Evolutionary conservation across 2,329 filamentous ascomycete genomes (phyloP).

Genomic region (Pyricularia sp.): DNA sequence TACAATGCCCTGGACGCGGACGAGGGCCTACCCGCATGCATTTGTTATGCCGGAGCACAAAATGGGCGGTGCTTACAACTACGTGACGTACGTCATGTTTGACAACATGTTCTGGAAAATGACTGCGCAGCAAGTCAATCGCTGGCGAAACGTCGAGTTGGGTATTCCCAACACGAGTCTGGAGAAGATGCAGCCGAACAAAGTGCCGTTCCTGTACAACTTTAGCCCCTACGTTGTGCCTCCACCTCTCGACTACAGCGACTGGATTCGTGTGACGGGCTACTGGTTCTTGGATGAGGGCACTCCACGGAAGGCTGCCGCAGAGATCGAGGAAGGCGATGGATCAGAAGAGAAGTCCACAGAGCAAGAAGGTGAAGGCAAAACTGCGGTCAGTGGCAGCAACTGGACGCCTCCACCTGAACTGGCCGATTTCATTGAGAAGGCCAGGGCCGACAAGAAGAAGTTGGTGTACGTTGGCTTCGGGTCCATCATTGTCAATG

Average conservation of each 20-base stretch:
- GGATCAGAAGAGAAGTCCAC: background rate
- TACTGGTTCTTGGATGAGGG: constrained; percentile 94
- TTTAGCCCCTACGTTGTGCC: constrained; percentile 92
- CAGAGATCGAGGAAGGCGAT: background rate
- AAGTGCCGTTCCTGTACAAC: constrained; percentile 97
- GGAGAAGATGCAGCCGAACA: constrained; percentile 90
- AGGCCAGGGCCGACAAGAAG: constrained; percentile 71
- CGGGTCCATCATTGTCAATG: constrained; percentile 87
- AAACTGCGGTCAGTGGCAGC: background rate
- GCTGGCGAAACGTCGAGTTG: constrained; percentile 77
- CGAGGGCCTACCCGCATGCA: constrained; percentile 89
- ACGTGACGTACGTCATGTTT: constrained; percentile 91
- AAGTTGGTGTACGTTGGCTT: constrained; percentile 97
- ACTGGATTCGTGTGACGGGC: constrained; percentile 95
- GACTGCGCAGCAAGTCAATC: constrained; percentile 83
- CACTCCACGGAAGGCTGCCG: background rate
- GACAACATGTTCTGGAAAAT: constrained; percentile 96
- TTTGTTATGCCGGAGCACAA: constrained; percentile 90
- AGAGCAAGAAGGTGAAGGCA: background rate
- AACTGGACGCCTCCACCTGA: constrained; percentile 67
- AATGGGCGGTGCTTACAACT: constrained; percentile 92
- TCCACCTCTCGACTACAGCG: constrained; percentile 87
- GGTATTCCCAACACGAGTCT: constrained; percentile 71
- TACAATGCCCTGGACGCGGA: constrained; percentile 98
- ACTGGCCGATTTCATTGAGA: constrained; percentile 71